phyloP scores from a whole-genome alignment of 2,329 filamentous ascomycete genomes.

The Xylariaceae sp. region DNA sequence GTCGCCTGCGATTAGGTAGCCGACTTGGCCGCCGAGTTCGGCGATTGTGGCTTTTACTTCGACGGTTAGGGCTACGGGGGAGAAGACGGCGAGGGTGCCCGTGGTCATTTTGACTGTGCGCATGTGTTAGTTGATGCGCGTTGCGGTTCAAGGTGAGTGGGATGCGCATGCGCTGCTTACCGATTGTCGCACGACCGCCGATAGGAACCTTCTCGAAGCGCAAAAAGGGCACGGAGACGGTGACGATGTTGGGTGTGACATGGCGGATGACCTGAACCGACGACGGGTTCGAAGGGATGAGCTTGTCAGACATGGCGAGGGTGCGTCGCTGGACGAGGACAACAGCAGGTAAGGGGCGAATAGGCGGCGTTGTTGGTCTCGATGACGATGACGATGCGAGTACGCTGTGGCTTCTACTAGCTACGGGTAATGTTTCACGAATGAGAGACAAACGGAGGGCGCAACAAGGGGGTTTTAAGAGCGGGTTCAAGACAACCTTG shows the following conservation, averaged over 20 bases:
- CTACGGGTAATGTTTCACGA: not conserved
- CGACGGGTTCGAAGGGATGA: constrained; percentile 65
- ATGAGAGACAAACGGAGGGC: constrained; percentile 4
- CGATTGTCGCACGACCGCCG: constrained; percentile 80
- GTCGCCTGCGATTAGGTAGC: constrained; percentile 83
- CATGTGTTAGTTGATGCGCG: not conserved
- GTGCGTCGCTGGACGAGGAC: constrained; percentile 11
- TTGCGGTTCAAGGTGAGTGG: too few relatives aligned
- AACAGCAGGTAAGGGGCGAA: not conserved
- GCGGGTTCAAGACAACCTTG: constrained; percentile 9
- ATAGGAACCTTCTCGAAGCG: constrained; percentile 76
- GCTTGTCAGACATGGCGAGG: constrained; percentile 52
- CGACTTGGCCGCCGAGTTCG: constrained; percentile 62
- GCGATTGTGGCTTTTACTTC: constrained; percentile 61
- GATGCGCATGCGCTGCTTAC: constrained; percentile 41
- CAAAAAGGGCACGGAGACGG: constrained; percentile 75
- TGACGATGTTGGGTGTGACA: constrained; percentile 72
- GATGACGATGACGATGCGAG: not conserved
- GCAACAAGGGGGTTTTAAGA: constrained; percentile 19
- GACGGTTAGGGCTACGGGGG: constrained; percentile 78
- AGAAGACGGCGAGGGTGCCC: constrained; percentile 82
- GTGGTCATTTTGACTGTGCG: constrained; percentile 47
- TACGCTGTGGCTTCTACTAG: not conserved
- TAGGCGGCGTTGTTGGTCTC: not conserved
- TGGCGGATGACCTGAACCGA: constrained; percentile 88